Percentiles rank a stretch among this genome's conserved stretches.
Evolutionary conservation across 75 land plant species (phyloP).

Genomic region (Larix kaempferi): DNA sequence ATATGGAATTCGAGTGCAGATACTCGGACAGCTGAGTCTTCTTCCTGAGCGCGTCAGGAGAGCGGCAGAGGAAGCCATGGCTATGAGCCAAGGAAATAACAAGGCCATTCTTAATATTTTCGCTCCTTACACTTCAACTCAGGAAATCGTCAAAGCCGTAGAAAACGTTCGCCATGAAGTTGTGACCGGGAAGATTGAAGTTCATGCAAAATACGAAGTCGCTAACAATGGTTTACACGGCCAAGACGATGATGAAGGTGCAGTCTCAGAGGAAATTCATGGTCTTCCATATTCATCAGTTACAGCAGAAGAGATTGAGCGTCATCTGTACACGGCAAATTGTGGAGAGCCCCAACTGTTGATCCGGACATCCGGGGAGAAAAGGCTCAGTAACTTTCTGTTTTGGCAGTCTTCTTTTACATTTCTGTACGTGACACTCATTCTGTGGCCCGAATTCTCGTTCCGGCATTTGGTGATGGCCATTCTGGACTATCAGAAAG

Average conservation of each 20-base stretch:
- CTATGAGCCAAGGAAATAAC: conserved; percentile 15
- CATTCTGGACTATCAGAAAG: too few relatives aligned
- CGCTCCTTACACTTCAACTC: conserved; percentile 44
- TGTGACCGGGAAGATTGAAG: too few relatives aligned
- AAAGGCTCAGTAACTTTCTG: conserved; percentile 44
- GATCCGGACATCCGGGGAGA: conserved; percentile 53
- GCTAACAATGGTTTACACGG: too few relatives aligned
- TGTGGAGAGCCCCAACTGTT: conserved; percentile 38
- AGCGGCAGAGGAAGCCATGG: conserved; percentile 32
- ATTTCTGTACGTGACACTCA: too few relatives aligned
- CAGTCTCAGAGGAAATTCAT: too few relatives aligned
- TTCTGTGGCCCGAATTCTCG: too few relatives aligned
- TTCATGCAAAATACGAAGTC: too few relatives aligned
- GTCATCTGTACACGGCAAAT: conserved; percentile 19
- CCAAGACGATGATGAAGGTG: too few relatives aligned
- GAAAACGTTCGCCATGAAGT: not conserved
- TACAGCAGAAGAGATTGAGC: conserved; percentile 20
- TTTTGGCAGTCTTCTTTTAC: conserved; percentile 33
- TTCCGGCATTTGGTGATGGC: too few relatives aligned
- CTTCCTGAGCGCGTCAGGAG: conserved; percentile 22
- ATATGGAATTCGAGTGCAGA: conserved; percentile 19
- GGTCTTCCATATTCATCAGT: not conserved
- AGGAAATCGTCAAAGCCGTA: conserved; percentile 34
- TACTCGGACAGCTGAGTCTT: conserved; percentile 35
- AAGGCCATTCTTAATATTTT: conserved; percentile 29